A percentile compares a stretch with the other conserved stretches of the same genome.
Conservation (phyloP, 1,284 basidiomycete species). For the Amylostereum chailletii region DNA sequence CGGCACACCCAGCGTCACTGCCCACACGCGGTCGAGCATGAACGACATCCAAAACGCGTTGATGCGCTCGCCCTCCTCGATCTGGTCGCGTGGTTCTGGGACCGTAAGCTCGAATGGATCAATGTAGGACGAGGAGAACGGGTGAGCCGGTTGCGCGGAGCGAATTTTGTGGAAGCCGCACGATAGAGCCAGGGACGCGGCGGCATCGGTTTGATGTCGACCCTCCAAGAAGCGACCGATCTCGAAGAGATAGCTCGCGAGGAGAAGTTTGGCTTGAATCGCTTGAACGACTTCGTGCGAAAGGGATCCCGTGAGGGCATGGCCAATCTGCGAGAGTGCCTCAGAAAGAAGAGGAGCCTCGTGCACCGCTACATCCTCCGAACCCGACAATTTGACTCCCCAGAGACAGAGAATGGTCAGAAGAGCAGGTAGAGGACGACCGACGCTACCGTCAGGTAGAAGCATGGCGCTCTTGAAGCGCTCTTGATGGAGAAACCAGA, state of each 20-base stretch:
- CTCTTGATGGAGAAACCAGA: slow-evolving; percentile 23
- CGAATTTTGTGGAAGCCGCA: slow-evolving; percentile 27
- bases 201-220: slow-evolving; percentile 32
- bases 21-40: slow-evolving; percentile 56
- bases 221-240: slow-evolving; percentile 33
- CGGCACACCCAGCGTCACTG: slow-evolving; percentile 49
- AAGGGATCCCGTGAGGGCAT: slow-evolving; percentile 26
- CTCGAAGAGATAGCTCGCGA: slow-evolving; percentile 44
- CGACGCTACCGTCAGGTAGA: slow-evolving; percentile 24
- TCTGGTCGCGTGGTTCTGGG: slow-evolving; percentile 25
- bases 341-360: slow-evolving; percentile 33
- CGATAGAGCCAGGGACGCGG: slow-evolving; percentile 26
- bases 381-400: slow-evolving; percentile 31
- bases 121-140: slow-evolving; percentile 7
- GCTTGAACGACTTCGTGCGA: slow-evolving; percentile 38
- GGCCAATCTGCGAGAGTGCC: slow-evolving; percentile 30
- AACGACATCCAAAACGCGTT: slow-evolving; percentile 67
- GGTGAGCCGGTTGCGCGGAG: slow-evolving; percentile 7
- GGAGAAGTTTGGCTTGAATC: slow-evolving; percentile 47
- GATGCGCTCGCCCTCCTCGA: slow-evolving; percentile 55
- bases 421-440: slow-evolving; percentile 39
- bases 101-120: slow-evolving; percentile 15
- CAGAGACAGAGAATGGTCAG: slow-evolving; percentile 40
- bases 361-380: slow-evolving; percentile 14
- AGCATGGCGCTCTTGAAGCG: slow-evolving; percentile 20